Percentiles rank a stretch among this genome's conserved stretches.
These are phyloP conservation scores for Leccinum rimulosum DNA, from an alignment of 768 basidiomycete genomes.

Conservation along the genomic window DNA sequence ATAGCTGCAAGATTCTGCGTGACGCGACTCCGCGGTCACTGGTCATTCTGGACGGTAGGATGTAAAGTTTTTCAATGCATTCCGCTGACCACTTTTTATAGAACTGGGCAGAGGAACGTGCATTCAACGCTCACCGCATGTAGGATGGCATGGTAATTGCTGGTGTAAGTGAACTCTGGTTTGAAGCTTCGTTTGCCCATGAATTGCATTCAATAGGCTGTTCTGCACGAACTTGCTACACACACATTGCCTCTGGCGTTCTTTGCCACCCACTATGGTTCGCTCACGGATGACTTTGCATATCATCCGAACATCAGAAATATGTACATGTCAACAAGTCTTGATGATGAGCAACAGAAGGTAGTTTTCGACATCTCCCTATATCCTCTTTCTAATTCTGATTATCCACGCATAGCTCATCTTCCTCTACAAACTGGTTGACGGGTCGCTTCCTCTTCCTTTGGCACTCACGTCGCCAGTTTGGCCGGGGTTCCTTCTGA, in stretches of 20 bases:
- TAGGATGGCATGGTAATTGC: conserved; percentile 99
- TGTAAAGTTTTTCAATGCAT: background rate
- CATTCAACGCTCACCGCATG: conserved; percentile 13
- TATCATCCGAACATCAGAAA: conserved; percentile 91
- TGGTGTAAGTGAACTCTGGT: conserved; percentile 47
- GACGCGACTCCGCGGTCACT: conserved; percentile 93
- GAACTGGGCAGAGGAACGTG: conserved; percentile 90
- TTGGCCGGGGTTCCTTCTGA: conserved; percentile 86
- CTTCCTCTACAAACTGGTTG: conserved; percentile 92
- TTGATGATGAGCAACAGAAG: conserved; percentile 89
- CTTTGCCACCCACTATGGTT: conserved; percentile 98
- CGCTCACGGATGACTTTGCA: conserved; percentile 89
- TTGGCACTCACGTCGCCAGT: conserved; percentile 93
- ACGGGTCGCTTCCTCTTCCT: conserved; percentile 83
- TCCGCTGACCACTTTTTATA: conserved; percentile 31
- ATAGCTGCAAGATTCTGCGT: conserved; percentile 86
- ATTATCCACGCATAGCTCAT: conserved; percentile 53
- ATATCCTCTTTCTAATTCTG: background rate
- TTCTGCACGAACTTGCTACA: conserved; percentile 91
- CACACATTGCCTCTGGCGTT: conserved; percentile 89
- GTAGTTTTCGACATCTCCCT: conserved; percentile 37
- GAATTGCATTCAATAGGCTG: conserved; percentile 51
- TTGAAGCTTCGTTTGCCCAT: conserved; percentile 5
- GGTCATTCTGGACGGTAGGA: conserved; percentile 89
- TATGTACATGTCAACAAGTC: conserved; percentile 94